Conservation (phyloP, 768 basidiomycete species). For the Auricularia heimuer region DNA sequence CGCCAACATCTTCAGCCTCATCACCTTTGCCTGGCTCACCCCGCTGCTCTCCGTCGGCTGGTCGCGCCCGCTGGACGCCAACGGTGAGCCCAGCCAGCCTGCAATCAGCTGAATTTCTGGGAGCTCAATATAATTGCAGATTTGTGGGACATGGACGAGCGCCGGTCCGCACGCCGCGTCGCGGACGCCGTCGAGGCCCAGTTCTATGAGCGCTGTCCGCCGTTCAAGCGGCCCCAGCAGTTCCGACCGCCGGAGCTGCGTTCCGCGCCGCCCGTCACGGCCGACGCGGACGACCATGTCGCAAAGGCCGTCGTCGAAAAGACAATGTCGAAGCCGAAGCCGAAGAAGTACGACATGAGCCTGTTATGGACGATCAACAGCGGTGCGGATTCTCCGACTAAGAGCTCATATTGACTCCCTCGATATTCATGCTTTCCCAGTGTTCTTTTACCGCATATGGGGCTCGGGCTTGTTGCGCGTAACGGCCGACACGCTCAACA, state of each 20-base stretch:
- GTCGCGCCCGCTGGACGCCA: conserved; percentile 45
- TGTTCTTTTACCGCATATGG: background rate
- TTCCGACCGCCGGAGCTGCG: background rate
- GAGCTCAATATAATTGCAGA: conserved; percentile 24
- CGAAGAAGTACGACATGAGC: background rate
- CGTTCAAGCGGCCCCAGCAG: conserved; percentile 32
- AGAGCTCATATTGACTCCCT: no score
- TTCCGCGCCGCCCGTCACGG: background rate
- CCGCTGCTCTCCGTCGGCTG: conserved; percentile 49
- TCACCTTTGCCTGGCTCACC: conserved; percentile 32
- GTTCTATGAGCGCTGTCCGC: conserved; percentile 43
- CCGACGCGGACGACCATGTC: background rate
- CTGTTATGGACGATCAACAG: background rate
- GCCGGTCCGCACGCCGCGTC: conserved; percentile 27
- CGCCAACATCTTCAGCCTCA: conserved; percentile 17
- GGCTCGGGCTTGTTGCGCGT: background rate
- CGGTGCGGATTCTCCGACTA: background rate
- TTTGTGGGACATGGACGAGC: conserved; percentile 40
- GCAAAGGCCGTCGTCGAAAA: background rate
- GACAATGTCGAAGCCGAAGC: background rate
- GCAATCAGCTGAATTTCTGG: no score
- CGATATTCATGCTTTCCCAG: background rate
- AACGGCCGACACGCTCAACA: background rate
- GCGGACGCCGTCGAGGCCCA: conserved; percentile 34
- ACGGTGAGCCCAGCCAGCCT: conserved; percentile 27